A percentile compares a stretch with the other conserved stretches of the same genome.
Evolutionary conservation across 805 yeast genomes (phyloP).

Genomic region (Debaryomyces castellii): DNA sequence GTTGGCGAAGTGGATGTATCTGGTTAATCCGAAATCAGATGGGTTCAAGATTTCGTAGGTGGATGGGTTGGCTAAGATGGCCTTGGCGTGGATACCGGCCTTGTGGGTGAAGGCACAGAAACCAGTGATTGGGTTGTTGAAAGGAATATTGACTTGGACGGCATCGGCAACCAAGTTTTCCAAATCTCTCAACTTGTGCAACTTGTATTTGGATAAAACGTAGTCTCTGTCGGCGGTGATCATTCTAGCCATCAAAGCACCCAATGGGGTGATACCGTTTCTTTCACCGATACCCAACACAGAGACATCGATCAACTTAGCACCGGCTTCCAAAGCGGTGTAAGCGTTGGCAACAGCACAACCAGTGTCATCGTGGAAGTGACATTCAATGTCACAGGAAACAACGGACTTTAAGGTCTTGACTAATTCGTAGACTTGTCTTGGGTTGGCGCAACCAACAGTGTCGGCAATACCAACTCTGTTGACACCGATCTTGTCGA

Average conservation of each 20-base stretch:
- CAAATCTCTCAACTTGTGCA: constrained; percentile 55
- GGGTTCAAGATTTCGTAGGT: constrained; percentile 61
- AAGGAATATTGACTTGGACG: constrained; percentile 58
- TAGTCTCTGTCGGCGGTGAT: constrained; percentile 60
- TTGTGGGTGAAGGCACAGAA: constrained; percentile 66
- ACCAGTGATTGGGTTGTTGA: constrained; percentile 63
- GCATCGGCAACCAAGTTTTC: constrained; percentile 61
- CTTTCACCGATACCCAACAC: constrained; percentile 64
- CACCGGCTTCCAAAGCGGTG: constrained; percentile 64
- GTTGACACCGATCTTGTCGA: constrained; percentile 59
- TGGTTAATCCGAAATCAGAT: constrained; percentile 57
- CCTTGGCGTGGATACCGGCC: constrained; percentile 65
- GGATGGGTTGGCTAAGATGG: constrained; percentile 62
- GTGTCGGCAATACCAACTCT: constrained; percentile 66
- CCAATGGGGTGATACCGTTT: constrained; percentile 62
- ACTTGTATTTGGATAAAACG: constrained; percentile 56
- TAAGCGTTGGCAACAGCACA: constrained; percentile 65
- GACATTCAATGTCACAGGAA: constrained; percentile 59
- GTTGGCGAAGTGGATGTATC: constrained; percentile 61
- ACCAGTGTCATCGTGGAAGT: constrained; percentile 64
- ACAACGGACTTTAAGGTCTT: constrained; percentile 58
- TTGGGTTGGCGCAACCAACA: constrained; percentile 63
- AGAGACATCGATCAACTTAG: constrained; percentile 56
- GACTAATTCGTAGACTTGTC: constrained; percentile 61
- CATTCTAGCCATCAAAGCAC: constrained; percentile 65